Base-by-base conservation (phyloP, 179 eudicot species). In the Actinidia arguta region DNA sequence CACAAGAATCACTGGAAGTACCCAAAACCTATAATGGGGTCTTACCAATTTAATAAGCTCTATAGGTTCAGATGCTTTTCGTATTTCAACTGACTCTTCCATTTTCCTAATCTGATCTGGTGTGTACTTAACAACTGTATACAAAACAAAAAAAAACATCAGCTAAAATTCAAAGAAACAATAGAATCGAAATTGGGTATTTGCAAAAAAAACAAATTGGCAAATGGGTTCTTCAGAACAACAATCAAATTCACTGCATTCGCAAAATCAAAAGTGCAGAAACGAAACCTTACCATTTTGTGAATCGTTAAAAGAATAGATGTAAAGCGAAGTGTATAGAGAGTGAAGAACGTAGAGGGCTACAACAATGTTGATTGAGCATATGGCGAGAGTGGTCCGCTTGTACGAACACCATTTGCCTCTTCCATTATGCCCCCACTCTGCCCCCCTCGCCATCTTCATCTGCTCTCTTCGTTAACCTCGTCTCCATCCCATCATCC, bases 1-100 rank as follows among this genome's bases (percentile, higher is more conserved):
- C 46, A 66, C 20, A 79, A 61, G 63, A 63, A 62, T 27, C 58
- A 48, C 67, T 1, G 13, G n/a, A 50, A 76, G 47, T 67, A 75
- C 66, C 82, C 58, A 42, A 80, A 69, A 51, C 27, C 66, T 48
- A 77, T n/a, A 63, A 31, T 25, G 8, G 31, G 18, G 8, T 62
- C 91, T 90, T 83, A 96, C 99, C 94, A 90, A 87, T 85, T 86
- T 84, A 71, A 92, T 86, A 80, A 96, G 96, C 79, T 92, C 89
- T 22, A 79, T 72, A 68, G 99, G 99, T 86, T 95, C 91, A 44
- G 93, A 84, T 69, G 85, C 89, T 87, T 88, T 91, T 66, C 98
- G 88, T 75, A 95, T 91, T 80, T 83, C 85, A 81, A 89, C 87
- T n/a, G 98, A 91, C 74, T 96, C 99, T 87, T 92, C 94, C 96